Percentiles rank a stretch among this genome's conserved stretches.
Conservation (phyloP, 1,139 yeast genomes). For the Hyphopichia pseudoburtonii region DNA sequence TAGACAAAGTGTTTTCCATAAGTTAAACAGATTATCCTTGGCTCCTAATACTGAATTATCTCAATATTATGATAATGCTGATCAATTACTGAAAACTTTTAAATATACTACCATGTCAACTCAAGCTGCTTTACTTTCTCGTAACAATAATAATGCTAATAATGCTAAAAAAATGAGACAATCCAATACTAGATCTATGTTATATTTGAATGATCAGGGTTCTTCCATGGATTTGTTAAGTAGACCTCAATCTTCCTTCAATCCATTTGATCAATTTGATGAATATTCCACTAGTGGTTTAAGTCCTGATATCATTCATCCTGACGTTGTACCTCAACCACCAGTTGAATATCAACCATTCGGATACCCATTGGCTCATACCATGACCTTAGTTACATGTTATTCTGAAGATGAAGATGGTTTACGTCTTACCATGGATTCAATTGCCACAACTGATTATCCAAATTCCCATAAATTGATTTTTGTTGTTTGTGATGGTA, state of each 20-base stretch:
- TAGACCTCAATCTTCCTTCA: conserved; percentile 32
- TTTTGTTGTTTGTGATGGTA: conserved; percentile 86
- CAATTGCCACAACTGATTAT: conserved; percentile 87
- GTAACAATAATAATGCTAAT: conserved; percentile 14
- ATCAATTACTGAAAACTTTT: conserved; percentile 41
- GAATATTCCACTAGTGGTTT: conserved; percentile 48
- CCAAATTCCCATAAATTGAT: conserved; percentile 92
- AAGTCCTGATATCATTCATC: conserved; percentile 70
- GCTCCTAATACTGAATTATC: conserved; percentile 40
- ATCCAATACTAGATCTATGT: conserved; percentile 19
- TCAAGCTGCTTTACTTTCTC: conserved; percentile 45
- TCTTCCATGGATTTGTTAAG: conserved; percentile 39
- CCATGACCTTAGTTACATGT: conserved; percentile 83
- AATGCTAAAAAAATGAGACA: conserved; percentile 12
- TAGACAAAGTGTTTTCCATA: conserved; percentile 46
- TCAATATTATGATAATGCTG: conserved; percentile 40
- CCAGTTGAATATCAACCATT: conserved; percentile 86
- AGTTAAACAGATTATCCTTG: conserved; percentile 33
- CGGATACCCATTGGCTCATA: conserved; percentile 84
- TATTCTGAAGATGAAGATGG: conserved; percentile 92
- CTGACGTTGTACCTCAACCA: conserved; percentile 80
- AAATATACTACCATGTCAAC: conserved; percentile 58
- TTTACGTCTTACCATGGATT: conserved; percentile 82
- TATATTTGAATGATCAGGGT: conserved; percentile 33
- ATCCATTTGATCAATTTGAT: conserved; percentile 44